Conservation (phyloP, 1,139 yeast genomes). For the Yamadazyma atlantica region DNA sequence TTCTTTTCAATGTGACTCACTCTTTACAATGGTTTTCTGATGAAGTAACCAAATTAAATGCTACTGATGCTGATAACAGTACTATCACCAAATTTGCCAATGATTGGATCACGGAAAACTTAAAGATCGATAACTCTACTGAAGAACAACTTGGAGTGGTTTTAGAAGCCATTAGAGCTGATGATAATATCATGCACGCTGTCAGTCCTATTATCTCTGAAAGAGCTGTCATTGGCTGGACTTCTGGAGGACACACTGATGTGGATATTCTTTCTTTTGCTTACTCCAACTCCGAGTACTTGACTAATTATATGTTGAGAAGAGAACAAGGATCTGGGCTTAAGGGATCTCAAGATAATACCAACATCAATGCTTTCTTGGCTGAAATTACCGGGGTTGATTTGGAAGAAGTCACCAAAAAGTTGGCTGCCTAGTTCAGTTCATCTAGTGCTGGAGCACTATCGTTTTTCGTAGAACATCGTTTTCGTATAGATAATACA, state of each 20-base stretch:
- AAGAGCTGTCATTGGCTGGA: constrained; percentile 84
- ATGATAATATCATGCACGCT: constrained; percentile 14
- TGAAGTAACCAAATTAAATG: constrained; percentile 24
- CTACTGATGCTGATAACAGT: constrained; percentile 24
- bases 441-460: too few species aligned
- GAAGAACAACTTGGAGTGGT: constrained; percentile 43
- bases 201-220: constrained; percentile 50
- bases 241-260: constrained; percentile 89
- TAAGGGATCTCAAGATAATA: constrained; percentile 81
- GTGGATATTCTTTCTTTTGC: constrained; percentile 87
- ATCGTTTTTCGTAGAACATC: not conserved
- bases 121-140: constrained; percentile 60
- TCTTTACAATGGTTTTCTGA: constrained; percentile 66
- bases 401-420: constrained; percentile 47
- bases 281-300: constrained; percentile 53
- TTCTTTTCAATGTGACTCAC: constrained; percentile 62
- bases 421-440: constrained; percentile 4
- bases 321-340: constrained; percentile 42
- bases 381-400: constrained; percentile 54
- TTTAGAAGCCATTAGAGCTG: constrained; percentile 19
- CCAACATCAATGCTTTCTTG: constrained; percentile 75
- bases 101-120: constrained; percentile 51
- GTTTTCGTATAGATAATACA: too few species aligned
- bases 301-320: constrained; percentile 34
- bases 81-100: constrained; percentile 43